phyloP scores from a whole-genome alignment of 1,284 basidiomycete species.

The Clitocybe nebularis region DNA sequence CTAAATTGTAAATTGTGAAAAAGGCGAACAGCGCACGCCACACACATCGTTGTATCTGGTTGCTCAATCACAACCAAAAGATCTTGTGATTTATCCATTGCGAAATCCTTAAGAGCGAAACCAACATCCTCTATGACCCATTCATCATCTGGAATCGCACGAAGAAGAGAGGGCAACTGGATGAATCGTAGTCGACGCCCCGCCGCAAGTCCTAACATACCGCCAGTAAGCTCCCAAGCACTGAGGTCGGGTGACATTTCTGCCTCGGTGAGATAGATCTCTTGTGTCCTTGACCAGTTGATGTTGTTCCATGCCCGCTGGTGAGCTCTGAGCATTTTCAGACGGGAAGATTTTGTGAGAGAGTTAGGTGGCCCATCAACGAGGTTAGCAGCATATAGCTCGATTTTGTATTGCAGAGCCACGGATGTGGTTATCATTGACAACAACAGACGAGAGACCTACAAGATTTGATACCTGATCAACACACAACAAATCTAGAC shows the following conservation, averaged over 20 bases:
- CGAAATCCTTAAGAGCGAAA: constrained; percentile 44
- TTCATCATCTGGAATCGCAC: constrained; percentile 35
- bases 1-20: too few relatives aligned
- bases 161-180: constrained; percentile 40
- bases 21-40: constrained; percentile 3
- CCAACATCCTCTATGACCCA: constrained; percentile 40
- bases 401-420: constrained; percentile 41
- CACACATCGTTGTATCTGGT: constrained; percentile 1
- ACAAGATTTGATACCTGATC: background rate
- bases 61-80: constrained; percentile 37
- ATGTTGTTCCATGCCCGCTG: constrained; percentile 41
- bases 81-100: constrained; percentile 52
- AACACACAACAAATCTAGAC: too few relatives aligned
- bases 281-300: constrained; percentile 27
- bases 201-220: constrained; percentile 35
- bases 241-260: constrained; percentile 9
- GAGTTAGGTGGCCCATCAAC: constrained; percentile 31
- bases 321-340: constrained; percentile 34
- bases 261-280: constrained; percentile 26
- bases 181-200: constrained; percentile 31
- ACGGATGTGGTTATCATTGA: constrained; percentile 29
- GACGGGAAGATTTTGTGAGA: constrained; percentile 30
- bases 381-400: constrained; percentile 41
- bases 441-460: constrained; percentile 39
- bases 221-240: constrained; percentile 50